Percentiles rank a stretch among this genome's conserved stretches.
These are phyloP conservation scores for Aspergillus egyptiacus DNA, from an alignment of 495 filamentous ascomycete species.

Conservation along the genomic window DNA sequence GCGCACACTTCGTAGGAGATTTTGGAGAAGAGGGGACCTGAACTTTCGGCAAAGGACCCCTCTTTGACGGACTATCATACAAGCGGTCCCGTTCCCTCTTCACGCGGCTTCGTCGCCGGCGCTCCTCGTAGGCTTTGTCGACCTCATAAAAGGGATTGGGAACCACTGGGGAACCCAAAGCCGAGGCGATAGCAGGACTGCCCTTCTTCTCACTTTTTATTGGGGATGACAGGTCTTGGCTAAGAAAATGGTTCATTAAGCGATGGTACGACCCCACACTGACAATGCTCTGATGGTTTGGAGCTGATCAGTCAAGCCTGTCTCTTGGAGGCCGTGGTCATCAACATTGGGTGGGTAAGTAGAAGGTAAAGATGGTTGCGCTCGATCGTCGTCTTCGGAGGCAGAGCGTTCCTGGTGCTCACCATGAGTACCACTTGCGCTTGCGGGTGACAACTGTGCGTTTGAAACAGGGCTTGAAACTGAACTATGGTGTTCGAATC, in stretches of 20 bases:
- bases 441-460: neutral
- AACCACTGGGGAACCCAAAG: slow-evolving; percentile 11
- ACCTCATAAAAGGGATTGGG: slow-evolving; percentile 26
- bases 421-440: neutral
- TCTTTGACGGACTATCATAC: slow-evolving; percentile 8
- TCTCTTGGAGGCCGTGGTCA: neutral
- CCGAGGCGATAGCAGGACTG: slow-evolving; percentile 4
- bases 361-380: neutral
- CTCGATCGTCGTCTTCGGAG: neutral
- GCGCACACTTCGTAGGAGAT: slow-evolving; percentile 2
- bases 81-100: slow-evolving; percentile 6
- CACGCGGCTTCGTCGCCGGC: slow-evolving; percentile 1
- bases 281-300: slow-evolving; percentile 15
- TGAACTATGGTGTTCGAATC: slow-evolving; percentile 13
- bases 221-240: neutral
- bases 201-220: neutral
- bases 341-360: slow-evolving; percentile 8
- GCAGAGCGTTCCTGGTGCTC: neutral
- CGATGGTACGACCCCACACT: slow-evolving; percentile 6
- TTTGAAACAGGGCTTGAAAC: neutral
- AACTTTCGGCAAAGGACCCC: neutral
- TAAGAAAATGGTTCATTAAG: slow-evolving; percentile 8
- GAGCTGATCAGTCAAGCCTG: slow-evolving; percentile 12
- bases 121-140: slow-evolving; percentile 19
- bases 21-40: slow-evolving; percentile 14